Base-by-base conservation (phyloP, 805 yeast genomes). In the Cyberlindnera euphorbiiphila region DNA sequence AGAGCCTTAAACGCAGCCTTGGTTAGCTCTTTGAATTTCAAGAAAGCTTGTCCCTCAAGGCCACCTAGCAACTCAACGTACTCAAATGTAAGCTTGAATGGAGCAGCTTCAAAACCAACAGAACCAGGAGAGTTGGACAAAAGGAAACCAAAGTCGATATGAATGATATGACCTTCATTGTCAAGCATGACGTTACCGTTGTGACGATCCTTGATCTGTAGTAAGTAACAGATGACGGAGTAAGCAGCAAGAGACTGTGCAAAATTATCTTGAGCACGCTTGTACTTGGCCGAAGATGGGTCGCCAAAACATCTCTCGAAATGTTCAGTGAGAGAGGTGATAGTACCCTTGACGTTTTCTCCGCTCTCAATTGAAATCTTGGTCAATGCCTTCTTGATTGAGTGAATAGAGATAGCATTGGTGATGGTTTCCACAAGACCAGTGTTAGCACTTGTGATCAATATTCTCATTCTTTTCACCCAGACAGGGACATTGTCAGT, bases 181-280 rank as follows among this genome's bases (percentile, higher is more conserved):
- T 93, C 98, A 26, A 91, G 68, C 98, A 93, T 91, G 41, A 93
- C 89, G 59, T 93, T 93, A 54, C 98, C 98, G 57, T 91, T 91
- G 57, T 91, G 98, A 49, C 98, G 76, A 61, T 93, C 98, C 59
- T 93, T 93, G 43, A 93, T 85, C 63, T 91, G 98, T 34, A 93
- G 66, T 27, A 91, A 65, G 50, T 88, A 93, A 43, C 96, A 87
- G 23, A 93, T 81, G 13, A 93, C 78, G 0, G 97, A 88, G 61
- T 91, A 93, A 0, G 94, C 83, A 0, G 98, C 98, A 47, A 93
- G 67, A 14, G 96, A 86, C 33, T 72, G 70, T 2, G 94, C 85
- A 61, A 93, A 93, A 49, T 83, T 84, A 31, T 79, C 81, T 55
- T 88, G 94, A 0, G 98, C 97, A 39, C 73, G 68, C 51, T 69